Evolutionary conservation across 768 basidiomycete genomes (phyloP).

Genomic region (Lactarius hatsudake): DNA sequence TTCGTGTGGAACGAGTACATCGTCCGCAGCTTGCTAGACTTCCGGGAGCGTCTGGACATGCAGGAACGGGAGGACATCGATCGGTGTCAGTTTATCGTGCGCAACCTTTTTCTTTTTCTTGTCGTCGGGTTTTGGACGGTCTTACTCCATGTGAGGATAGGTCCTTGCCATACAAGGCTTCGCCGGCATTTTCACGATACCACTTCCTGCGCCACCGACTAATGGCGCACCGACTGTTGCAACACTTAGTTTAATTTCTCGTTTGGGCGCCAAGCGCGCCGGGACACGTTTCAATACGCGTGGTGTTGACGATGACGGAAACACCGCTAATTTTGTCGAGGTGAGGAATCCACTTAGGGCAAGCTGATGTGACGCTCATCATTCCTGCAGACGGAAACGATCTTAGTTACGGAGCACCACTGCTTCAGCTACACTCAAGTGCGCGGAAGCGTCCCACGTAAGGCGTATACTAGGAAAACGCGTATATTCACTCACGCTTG

Average conservation of each 20-base stretch:
- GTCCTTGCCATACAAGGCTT: constrained; percentile 93
- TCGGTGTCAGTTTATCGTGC: constrained; percentile 77
- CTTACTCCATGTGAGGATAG: constrained; percentile 37
- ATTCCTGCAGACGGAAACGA: constrained; percentile 74
- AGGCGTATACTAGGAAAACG: constrained; percentile 37
- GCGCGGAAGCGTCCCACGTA: constrained; percentile 92
- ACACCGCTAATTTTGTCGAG: constrained; percentile 96
- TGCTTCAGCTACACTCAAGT: constrained; percentile 93
- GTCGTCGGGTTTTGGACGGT: constrained; percentile 18
- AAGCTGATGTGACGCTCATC: constrained; percentile 1
- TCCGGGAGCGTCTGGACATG: constrained; percentile 72
- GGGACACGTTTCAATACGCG: constrained; percentile 97
- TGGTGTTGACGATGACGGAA: constrained; percentile 93
- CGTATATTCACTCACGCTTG: constrained; percentile 13
- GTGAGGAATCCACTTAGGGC: constrained; percentile 35
- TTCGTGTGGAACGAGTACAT: constrained; percentile 97
- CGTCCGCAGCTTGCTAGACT: constrained; percentile 81
- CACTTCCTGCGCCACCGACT: constrained; percentile 70
- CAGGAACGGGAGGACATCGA: constrained; percentile 75
- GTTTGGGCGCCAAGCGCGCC: constrained; percentile 91
- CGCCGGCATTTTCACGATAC: constrained; percentile 78
- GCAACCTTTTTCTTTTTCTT: constrained; percentile 32
- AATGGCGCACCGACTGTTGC: constrained; percentile 70
- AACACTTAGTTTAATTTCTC: constrained; percentile 77
- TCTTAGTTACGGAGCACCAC: constrained; percentile 83